Evolutionary conservation across 2,329 filamentous ascomycete species (phyloP), one percentile per base, ranked within the genome.

Genomic region (Furcasterigmium sp.): DNA sequence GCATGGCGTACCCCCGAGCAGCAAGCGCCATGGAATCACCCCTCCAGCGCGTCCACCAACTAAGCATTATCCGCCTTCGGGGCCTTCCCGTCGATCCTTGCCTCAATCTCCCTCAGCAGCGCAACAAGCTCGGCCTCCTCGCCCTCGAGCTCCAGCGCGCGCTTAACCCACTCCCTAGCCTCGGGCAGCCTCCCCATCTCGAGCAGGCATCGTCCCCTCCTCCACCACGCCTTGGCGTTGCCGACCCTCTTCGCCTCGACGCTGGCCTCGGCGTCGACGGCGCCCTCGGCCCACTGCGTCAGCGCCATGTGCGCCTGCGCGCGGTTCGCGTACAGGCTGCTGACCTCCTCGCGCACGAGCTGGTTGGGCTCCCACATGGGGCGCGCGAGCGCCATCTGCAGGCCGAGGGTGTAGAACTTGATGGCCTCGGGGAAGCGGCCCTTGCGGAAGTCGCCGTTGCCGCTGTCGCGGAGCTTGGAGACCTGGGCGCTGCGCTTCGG

Each of bases 141-240:
- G 11, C 85, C 85, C 69, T 95, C 90, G 61, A 91, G 82, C 70
- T 95, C 91, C 45, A 95, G 64, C 0, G 81, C 90, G 58, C 80
- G 76, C 51, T 75, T 76, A 32, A 95, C 76, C 81, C 90, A 94
- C 50, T 84, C 81, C 55, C 73, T 73, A 1, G 91, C 90, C 78
- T 97, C 91, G 43, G 87, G 82, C 57, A 87, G 68, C 47, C 91
- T 67, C 1, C 86, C 85, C 93, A 97, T 97, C 79, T 98, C 93
- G 52, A 85, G 67, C 59, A 97, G 65, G 60, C 89, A 94, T 69
- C 82, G 82, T 9, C 87, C 93, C 48, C 87, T 75, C 48, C 93
- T 75, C 84, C 89, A 96, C 89, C 91, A 97, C 0, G 84, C 91
- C 79, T 97, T 97, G 1, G 87, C 82, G 63, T 98, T 97, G 30